Evolutionary conservation across 305 asterid species (phyloP), one percentile per base, ranked within the genome.

Genomic region (Euphrasia arctica): DNA sequence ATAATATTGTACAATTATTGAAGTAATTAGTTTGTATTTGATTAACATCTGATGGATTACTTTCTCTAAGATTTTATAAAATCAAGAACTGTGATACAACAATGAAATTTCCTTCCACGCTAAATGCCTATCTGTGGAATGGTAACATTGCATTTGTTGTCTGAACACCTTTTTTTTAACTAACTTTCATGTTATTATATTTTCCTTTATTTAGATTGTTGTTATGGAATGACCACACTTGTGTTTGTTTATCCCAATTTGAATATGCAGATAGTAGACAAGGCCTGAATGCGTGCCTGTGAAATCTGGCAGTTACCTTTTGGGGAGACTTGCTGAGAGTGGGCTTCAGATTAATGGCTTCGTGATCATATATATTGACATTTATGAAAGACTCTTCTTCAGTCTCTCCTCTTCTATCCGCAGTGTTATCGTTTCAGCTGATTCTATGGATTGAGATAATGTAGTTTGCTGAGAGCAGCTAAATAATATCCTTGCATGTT

Each of bases 201-300:
- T n/a, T 7, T 9, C 12, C 22, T 10, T 34, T 55, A 25, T 36
- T 31, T 5, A 9, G 57, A 29, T 43, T 5, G 36, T 27, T 68
- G 31, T 27, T 42, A 3, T 9, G 13, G 22, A 39, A 28, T 48
- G 18, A 50, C 66, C 39, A 28, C 41, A 22, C 36, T 31, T 31
- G 15, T 15, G 55, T 31, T 27, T 50, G 22, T 64, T 39, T n/a
- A 8, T 61, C 15, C 56, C 55, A 51, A 63, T 74, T 60, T 54
- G 69, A 42, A 27, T 60, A 3, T 69, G 77, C 80, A 75, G 78
- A 47, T 78, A 31, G 74, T 70, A 58, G 83, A 78, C 67, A 57
- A 74, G 71, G 43, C 62, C 0, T 78, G 75, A 70, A 51, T 14
- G 41, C 49, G 54, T 25, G 27, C 27, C 27, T 25, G 27, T 25